A percentile compares a stretch with the other conserved stretches of the same genome.
Evolutionary conservation across 306 rosid genomes (phyloP).

Genomic region (Benincasa hispida): DNA sequence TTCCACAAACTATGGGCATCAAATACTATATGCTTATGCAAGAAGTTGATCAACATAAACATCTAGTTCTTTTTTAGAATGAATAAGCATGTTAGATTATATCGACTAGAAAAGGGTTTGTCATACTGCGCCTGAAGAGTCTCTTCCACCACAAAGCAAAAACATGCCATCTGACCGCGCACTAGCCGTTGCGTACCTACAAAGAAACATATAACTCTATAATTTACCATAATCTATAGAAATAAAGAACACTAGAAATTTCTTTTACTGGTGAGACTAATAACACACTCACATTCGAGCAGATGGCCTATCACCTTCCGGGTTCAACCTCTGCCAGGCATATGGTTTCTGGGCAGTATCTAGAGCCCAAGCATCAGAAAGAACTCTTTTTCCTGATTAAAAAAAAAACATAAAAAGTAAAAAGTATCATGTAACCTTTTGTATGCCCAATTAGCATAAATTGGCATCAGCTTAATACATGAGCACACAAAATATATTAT

Average conservation of each 20-base stretch:
- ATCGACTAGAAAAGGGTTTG: conserved; percentile 9
- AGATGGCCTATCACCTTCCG: conserved; percentile 97
- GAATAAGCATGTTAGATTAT: background rate
- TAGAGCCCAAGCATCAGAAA: conserved; percentile 89
- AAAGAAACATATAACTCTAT: conserved; percentile 21
- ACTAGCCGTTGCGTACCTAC: conserved; percentile 98
- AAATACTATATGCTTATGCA: background rate
- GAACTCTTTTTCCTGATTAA: conserved; percentile 77
- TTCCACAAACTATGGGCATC: background rate
- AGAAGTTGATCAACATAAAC: background rate
- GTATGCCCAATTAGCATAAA: background rate
- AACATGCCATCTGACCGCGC: conserved; percentile 99
- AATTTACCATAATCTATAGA: conserved; percentile 4
- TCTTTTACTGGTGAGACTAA: conserved; percentile 6
- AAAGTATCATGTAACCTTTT: background rate
- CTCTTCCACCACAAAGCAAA: conserved; percentile 98
- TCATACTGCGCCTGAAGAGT: conserved; percentile 79
- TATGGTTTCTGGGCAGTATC: conserved; percentile 99
- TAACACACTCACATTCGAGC: conserved; percentile 84
- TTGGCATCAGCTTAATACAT: background rate
- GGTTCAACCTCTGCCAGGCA: conserved; percentile 78
- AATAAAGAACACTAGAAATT: background rate
- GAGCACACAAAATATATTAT: background rate
- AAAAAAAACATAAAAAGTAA: conserved; percentile 7
- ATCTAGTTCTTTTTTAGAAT: background rate